A percentile compares a stretch with the other conserved stretches of the same genome.
These are phyloP conservation scores for Amesomyces nigricolor DNA, from an alignment of 2,329 filamentous ascomycete species.

Conservation along the genomic window DNA sequence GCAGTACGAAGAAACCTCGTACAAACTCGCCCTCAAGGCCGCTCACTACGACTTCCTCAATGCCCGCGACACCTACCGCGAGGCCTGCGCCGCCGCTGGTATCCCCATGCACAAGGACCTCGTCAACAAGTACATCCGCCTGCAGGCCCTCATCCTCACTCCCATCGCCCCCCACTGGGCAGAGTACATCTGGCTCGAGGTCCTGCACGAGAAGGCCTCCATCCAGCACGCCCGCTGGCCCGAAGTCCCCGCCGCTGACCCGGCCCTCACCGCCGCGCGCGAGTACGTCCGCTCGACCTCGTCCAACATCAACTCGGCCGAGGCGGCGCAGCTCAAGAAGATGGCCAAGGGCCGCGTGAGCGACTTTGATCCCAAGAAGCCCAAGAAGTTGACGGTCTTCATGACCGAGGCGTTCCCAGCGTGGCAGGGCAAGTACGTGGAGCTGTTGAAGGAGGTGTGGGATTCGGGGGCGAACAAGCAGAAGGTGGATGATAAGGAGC, in stretches of 20 bases:
- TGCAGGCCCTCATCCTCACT: constrained; percentile 57
- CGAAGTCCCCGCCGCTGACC: constrained; percentile 57
- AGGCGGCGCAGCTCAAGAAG: constrained; percentile 78
- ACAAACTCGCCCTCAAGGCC: constrained; percentile 80
- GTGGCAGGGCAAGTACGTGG: constrained; percentile 90
- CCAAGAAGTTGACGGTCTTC: constrained; percentile 87
- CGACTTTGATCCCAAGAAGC: constrained; percentile 81
- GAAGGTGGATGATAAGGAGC: constrained; percentile 67
- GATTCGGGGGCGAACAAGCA: constrained; percentile 53
- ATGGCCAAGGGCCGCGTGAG: constrained; percentile 86
- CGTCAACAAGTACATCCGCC: constrained; percentile 72
- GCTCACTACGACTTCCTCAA: constrained; percentile 87
- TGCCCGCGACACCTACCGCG: constrained; percentile 77
- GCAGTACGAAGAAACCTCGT: constrained; percentile 75
- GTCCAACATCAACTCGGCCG: constrained; percentile 78
- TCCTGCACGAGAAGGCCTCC: constrained; percentile 68
- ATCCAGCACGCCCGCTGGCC: constrained; percentile 79
- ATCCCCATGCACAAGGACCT: constrained; percentile 83
- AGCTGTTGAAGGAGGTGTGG: constrained; percentile 68
- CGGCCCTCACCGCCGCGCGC: constrained; percentile 67
- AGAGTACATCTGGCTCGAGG: constrained; percentile 90
- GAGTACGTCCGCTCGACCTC: constrained; percentile 63
- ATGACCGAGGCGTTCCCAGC: constrained; percentile 72
- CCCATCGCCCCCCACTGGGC: constrained; percentile 90
- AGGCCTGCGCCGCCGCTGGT: constrained; percentile 68